phyloP scores from a whole-genome alignment of 306 rosid genomes.

The Trifolium pratense region DNA sequence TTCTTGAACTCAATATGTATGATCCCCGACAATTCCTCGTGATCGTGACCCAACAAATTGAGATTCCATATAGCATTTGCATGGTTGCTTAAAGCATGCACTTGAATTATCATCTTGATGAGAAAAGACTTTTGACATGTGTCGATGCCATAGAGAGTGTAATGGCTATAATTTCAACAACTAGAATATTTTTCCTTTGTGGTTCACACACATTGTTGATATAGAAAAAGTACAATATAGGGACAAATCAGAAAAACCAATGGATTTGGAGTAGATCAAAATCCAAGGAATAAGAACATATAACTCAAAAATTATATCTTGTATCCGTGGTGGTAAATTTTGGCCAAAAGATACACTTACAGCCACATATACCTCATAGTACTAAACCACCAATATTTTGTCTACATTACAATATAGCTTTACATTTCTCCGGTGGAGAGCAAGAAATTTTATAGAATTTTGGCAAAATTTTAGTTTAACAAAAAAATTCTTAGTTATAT shows the following conservation, averaged over 20 bases:
- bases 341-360: conserved; percentile 27
- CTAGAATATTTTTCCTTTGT: conserved; percentile 42
- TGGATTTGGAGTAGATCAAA: conserved; percentile 36
- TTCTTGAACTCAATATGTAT: too few species aligned
- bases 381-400: neutral
- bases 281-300: conserved; percentile 45
- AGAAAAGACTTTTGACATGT: conserved; percentile 13
- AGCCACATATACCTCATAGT: conserved; percentile 43
- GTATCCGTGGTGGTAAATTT: conserved; percentile 33
- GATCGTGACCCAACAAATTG: too few species aligned
- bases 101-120: conserved; percentile 3
- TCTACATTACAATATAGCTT: too few species aligned
- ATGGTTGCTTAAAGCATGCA: conserved; percentile 31
- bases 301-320: conserved; percentile 31
- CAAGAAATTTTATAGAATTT: too few species aligned
- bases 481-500: too few species aligned
- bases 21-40: too few species aligned
- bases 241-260: conserved; percentile 35
- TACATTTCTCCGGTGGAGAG: too few species aligned
- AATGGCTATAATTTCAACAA: conserved; percentile 45
- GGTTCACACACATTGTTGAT: conserved; percentile 35
- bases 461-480: too few species aligned
- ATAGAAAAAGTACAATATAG: conserved; percentile 14
- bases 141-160: conserved; percentile 25
- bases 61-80: neutral